These are phyloP conservation scores for Aschersonia sp. DNA, from an alignment of 2,329 filamentous ascomycete species.

Conservation along the genomic window DNA sequence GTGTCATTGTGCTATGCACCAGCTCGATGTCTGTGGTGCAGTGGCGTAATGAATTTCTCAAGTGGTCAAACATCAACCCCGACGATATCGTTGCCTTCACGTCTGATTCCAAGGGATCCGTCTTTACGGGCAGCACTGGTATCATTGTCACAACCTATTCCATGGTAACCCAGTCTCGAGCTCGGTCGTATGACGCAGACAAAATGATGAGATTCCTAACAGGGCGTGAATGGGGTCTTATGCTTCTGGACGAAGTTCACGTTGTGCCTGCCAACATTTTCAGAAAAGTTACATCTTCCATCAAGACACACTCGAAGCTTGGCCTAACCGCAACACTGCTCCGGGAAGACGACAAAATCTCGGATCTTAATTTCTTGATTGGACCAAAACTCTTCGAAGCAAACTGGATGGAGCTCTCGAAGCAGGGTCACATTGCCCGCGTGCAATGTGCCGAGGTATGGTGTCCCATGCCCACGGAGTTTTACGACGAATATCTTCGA, in stretches of 20 bases:
- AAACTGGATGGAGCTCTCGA: constrained; percentile 97
- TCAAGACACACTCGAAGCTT: constrained; percentile 90
- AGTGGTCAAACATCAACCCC: constrained; percentile 92
- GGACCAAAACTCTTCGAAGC: constrained; percentile 96
- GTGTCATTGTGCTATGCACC: constrained; percentile 86
- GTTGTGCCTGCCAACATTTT: constrained; percentile 96
- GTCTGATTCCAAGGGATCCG: constrained; percentile 68
- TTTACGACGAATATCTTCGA: constrained; percentile 85
- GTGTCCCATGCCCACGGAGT: constrained; percentile 98
- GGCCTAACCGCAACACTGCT: constrained; percentile 88
- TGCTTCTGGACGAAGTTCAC: constrained; percentile 95
- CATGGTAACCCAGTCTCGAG: constrained; percentile 89
- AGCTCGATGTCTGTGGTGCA: constrained; percentile 97
- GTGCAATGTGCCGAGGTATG: constrained; percentile 98
- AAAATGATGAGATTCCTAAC: constrained; percentile 96
- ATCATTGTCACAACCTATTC: constrained; percentile 97
- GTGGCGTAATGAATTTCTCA: constrained; percentile 91
- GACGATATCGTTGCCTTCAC: constrained; percentile 93
- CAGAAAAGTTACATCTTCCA: constrained; percentile 78
- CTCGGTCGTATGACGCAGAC: constrained; percentile 79
- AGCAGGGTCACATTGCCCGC: constrained; percentile 90
- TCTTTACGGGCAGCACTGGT: constrained; percentile 77
- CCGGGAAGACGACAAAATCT: constrained; percentile 96
- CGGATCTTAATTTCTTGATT: constrained; percentile 91
- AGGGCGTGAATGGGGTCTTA: constrained; percentile 85